Evolutionary conservation across 2,329 filamentous ascomycete genomes (phyloP).

Genomic region (Xylariaceae sp.): DNA sequence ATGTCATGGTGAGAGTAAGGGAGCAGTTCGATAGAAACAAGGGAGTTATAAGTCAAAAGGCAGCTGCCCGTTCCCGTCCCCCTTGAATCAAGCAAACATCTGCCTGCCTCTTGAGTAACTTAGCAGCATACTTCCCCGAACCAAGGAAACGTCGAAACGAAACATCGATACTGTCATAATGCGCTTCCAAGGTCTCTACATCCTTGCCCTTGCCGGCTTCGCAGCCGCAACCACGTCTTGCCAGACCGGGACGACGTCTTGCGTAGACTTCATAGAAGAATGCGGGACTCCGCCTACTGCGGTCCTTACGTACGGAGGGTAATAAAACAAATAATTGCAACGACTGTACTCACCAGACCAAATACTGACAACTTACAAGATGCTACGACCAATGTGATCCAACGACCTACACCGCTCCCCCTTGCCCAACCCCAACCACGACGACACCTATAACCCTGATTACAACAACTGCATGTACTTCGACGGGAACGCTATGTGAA

Average conservation of each 20-base stretch:
- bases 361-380: constrained; percentile 3
- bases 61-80: neutral
- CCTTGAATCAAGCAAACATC: too few relatives aligned
- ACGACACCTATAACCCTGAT: neutral
- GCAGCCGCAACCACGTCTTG: constrained; percentile 4
- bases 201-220: constrained; percentile 11
- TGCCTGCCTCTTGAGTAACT: too few relatives aligned
- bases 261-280: constrained; percentile 19
- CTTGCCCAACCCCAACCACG: constrained; percentile 10
- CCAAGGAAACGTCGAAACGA: neutral
- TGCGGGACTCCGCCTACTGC: constrained; percentile 25
- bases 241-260: constrained; percentile 15
- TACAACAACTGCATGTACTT: constrained; percentile 11
- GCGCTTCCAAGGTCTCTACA: constrained; percentile 4
- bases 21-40: constrained; percentile 3
- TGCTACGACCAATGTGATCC: constrained; percentile 12
- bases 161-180: constrained; percentile 3
- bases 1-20: constrained; percentile 6
- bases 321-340: neutral
- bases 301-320: constrained; percentile 15
- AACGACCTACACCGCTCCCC: constrained; percentile 10
- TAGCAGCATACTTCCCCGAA: neutral
- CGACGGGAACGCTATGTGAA: constrained; percentile 21
- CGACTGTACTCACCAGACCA: neutral
- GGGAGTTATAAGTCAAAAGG: neutral